Percentiles rank a stretch among this genome's conserved stretches.
These are phyloP conservation scores for Lipomyces lipofer DNA, from an alignment of 805 yeast species.

Conservation along the genomic window DNA sequence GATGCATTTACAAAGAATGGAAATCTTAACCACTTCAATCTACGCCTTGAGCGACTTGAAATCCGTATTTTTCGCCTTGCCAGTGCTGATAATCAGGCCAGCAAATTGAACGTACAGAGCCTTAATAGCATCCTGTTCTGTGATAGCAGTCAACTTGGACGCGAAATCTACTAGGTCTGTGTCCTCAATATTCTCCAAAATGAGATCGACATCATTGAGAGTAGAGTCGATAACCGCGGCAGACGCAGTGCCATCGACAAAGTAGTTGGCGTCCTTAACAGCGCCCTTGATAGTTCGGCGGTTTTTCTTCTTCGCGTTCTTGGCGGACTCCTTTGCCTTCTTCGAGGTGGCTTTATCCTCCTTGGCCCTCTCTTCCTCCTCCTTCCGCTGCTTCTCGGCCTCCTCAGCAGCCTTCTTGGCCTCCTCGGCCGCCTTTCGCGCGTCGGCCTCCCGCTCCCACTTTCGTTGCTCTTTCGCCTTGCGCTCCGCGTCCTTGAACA, in stretches of 20 bases:
- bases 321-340: conserved; percentile 94
- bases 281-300: conserved; percentile 81
- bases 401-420: conserved; percentile 84
- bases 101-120: conserved; percentile 58
- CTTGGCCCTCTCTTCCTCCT: conserved; percentile 68
- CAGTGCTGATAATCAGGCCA: conserved; percentile 52
- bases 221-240: conserved; percentile 56
- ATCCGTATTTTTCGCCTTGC: conserved; percentile 54
- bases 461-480: conserved; percentile 90
- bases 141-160: conserved; percentile 56
- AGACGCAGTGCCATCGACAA: conserved; percentile 58
- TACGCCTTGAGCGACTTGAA: conserved; percentile 47
- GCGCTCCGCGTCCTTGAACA: conserved; percentile 91
- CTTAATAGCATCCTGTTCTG: conserved; percentile 59
- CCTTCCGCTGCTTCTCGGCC: conserved; percentile 76
- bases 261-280: conserved; percentile 81
- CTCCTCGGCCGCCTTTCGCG: conserved; percentile 93
- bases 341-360: conserved; percentile 74
- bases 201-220: conserved; percentile 67
- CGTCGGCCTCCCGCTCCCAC: conserved; percentile 98
- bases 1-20: too few relatives aligned
- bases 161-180: conserved; percentile 74
- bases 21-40: too few relatives aligned
- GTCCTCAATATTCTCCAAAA: conserved; percentile 81
- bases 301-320: conserved; percentile 89